A percentile compares a stretch with the other conserved stretches of the same genome.
phyloP scores from a whole-genome alignment of 345 rosid genomes.

The Pseudoturritis turrita region DNA sequence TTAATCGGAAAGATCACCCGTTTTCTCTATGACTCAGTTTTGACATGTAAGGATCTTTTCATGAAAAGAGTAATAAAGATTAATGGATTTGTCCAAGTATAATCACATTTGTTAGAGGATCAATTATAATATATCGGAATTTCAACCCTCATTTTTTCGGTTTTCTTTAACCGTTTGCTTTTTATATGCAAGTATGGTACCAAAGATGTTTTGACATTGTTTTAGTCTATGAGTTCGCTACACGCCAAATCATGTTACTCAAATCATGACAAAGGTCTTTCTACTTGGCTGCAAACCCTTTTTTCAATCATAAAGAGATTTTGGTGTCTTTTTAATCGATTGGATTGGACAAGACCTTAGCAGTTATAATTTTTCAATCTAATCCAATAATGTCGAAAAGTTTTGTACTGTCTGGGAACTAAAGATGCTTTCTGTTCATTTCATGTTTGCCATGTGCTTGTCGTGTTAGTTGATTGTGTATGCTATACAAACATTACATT shows the following conservation, averaged over 20 bases:
- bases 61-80: background rate
- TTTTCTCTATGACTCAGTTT: background rate
- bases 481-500: background rate
- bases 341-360: background rate
- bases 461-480: background rate
- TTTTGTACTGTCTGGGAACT: background rate
- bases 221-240: background rate
- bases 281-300: background rate
- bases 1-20: background rate
- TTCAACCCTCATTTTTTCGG: background rate
- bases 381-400: background rate
- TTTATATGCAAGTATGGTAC: background rate
- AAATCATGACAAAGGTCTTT: background rate
- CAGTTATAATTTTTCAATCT: background rate
- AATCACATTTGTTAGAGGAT: background rate
- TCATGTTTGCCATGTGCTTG: constrained; percentile 12
- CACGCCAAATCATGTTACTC: background rate
- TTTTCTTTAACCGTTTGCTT: too few species aligned
- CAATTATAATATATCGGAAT: background rate
- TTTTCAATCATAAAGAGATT: background rate
- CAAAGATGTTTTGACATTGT: background rate
- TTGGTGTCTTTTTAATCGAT: background rate
- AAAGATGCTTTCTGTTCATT: background rate
- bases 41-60: background rate
- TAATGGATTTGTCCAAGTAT: background rate